phyloP scores from a whole-genome alignment of 768 basidiomycete species.

The Auricularia auricula-judae region DNA sequence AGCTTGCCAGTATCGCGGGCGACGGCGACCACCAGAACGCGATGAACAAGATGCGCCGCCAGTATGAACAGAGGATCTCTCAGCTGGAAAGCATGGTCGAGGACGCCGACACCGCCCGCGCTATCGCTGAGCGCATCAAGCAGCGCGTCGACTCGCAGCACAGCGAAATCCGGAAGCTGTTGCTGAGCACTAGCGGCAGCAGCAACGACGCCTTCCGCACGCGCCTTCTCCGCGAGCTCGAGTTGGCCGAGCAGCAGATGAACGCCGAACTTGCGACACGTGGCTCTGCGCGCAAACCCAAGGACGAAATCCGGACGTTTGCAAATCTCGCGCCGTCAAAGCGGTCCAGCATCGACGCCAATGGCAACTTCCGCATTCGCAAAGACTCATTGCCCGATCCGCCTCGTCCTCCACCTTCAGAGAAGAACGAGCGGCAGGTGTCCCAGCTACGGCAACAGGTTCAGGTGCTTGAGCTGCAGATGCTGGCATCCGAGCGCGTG shows the following conservation, averaged over 20 bases:
- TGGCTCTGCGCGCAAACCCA: conserved; percentile 14
- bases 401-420: conserved; percentile 14
- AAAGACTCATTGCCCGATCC: conserved; percentile 25
- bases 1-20: conserved; percentile 55
- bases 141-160: conserved; percentile 58
- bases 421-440: conserved; percentile 33
- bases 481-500: conserved; percentile 57
- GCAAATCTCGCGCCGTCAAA: conserved; percentile 41
- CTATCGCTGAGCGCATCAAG: conserved; percentile 42
- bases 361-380: conserved; percentile 24
- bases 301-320: conserved; percentile 24
- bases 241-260: conserved; percentile 47
- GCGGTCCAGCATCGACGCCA: conserved; percentile 18
- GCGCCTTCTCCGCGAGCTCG: conserved; percentile 50
- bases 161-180: conserved; percentile 58
- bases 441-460: conserved; percentile 50
- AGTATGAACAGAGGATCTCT: conserved; percentile 51
- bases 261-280: conserved; percentile 38
- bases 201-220: conserved; percentile 52
- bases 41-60: conserved; percentile 46
- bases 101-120: conserved; percentile 40
- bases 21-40: conserved; percentile 44
- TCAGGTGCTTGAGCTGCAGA: conserved; percentile 54
- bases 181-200: conserved; percentile 39
- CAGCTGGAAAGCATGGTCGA: conserved; percentile 52